Evolutionary conservation across 352 stramenopile species (phyloP), one percentile per base, ranked within the genome.

Genomic region (Elongisporangium prolatum): DNA sequence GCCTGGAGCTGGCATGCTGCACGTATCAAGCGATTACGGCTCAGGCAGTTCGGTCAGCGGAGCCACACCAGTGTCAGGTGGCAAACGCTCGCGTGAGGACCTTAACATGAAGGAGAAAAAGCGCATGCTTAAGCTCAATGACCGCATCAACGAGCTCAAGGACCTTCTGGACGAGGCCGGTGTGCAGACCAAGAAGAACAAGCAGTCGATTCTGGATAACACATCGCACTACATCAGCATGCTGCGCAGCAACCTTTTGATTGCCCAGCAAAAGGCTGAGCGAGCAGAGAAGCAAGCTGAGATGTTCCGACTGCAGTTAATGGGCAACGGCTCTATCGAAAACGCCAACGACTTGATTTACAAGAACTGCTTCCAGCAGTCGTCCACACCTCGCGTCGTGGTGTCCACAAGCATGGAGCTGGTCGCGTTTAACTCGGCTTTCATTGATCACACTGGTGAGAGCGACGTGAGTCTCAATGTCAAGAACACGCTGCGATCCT

Each of bases 321-420:
- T 64, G 21, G 49, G 28, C 59, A 57, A 47, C 53, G 25, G 25
- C 25, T 34, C 25, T 9, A 59, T 37, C n/a, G 58, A 59, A 22
- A 56, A 56, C 22, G 60, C 61, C 1, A 68, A 62, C 53, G 71
- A 86, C 48, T 21, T 54, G 28, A 67, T 83, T 52, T 89, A 74
- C 62, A 86, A 88, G 61, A 67, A 71, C n/a, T 80, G 75, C 70
- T 91, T 91, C 49, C 63, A 85, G 50, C 73, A 85, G 64, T 85
- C 75, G 20, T 78, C 73, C 16, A 91, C 81, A 10, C 67, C 81
- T 1, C 74, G 74, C 3, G 47, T 91, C 9, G 60, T 91, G 7
- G 63, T 85, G 1, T 75, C 83, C 49, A 44, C 82, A 4, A 63
- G 72, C 24, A 68, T 91, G 59, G 68, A 81, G 60, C 57, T 83